Evolutionary conservation across 164 flowering plant species (phyloP).

Genomic region (Vitis rupestris): DNA sequence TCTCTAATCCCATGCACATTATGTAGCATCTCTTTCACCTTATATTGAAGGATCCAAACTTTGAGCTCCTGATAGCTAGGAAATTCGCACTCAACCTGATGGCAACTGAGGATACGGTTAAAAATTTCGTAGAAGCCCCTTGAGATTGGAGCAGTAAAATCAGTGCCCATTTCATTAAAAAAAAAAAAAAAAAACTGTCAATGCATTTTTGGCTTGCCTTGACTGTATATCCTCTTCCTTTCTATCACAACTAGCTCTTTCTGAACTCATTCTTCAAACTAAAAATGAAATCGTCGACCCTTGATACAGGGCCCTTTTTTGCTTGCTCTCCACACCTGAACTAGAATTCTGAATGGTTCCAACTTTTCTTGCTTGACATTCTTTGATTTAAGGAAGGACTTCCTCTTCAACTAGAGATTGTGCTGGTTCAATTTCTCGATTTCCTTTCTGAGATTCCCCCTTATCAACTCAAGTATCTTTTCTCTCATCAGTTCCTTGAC

Average conservation of each 20-base stretch:
- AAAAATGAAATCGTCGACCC: not conserved
- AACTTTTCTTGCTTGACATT: constrained; percentile 11
- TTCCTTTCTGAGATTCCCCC: constrained; percentile 18
- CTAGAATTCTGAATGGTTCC: constrained; percentile 11
- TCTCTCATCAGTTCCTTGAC: constrained; percentile 33
- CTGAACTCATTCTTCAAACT: constrained; percentile 3
- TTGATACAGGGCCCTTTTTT: not conserved
- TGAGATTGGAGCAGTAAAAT: constrained; percentile 36
- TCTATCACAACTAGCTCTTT: constrained; percentile 3
- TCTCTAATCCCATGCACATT: constrained; percentile 35
- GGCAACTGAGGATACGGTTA: constrained; percentile 17
- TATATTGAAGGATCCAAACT: constrained; percentile 49
- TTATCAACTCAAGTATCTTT: constrained; percentile 20
- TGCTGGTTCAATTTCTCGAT: constrained; percentile 16
- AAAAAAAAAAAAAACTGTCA: constrained; percentile 62
- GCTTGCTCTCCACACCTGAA: constrained; percentile 8
- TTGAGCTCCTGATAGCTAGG: constrained; percentile 49
- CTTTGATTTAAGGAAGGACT: constrained; percentile 1
- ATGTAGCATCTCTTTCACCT: constrained; percentile 32
- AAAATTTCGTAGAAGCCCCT: constrained; percentile 47
- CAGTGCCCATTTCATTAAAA: constrained; percentile 37
- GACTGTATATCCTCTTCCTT: constrained; percentile 11
- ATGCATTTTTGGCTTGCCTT: constrained; percentile 29
- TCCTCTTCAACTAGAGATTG: constrained; percentile 18
- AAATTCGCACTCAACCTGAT: constrained; percentile 11